Percentiles rank a stretch among this genome's conserved stretches.
phyloP scores from a whole-genome alignment of 129 eudicot species.

The Centella asiatica region DNA sequence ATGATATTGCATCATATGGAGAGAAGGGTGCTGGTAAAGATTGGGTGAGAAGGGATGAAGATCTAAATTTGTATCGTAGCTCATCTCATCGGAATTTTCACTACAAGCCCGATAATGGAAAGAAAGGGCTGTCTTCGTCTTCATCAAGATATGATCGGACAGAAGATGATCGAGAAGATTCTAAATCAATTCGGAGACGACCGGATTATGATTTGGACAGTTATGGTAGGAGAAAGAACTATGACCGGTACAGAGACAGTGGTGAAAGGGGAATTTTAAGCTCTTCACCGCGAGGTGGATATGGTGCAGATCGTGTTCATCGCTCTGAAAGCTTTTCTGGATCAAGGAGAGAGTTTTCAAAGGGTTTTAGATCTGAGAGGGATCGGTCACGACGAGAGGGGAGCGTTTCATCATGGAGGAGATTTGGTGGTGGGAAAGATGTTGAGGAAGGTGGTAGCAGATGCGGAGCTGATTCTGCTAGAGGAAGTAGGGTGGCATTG shows the following conservation, averaged over 20 bases:
- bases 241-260: slow-evolving; percentile 65
- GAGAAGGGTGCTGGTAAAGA: slow-evolving; percentile 62
- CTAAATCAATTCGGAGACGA: slow-evolving; percentile 53
- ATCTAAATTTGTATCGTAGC: slow-evolving; percentile 38
- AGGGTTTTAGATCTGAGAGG: slow-evolving; percentile 96
- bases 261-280: slow-evolving; percentile 53
- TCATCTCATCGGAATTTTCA: slow-evolving; percentile 54
- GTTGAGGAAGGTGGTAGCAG: slow-evolving; percentile 45
- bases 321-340: slow-evolving; percentile 93
- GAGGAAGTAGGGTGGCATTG: slow-evolving; percentile 37
- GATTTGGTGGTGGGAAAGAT: slow-evolving; percentile 56
- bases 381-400: slow-evolving; percentile 72
- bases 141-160: slow-evolving; percentile 49
- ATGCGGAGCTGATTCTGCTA: slow-evolving; percentile 45
- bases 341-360: slow-evolving; percentile 81
- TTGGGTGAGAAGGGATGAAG: slow-evolving; percentile 76
- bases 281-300: slow-evolving; percentile 70
- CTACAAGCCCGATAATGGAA: slow-evolving; percentile 70
- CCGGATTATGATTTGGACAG: slow-evolving; percentile 67
- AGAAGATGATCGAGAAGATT: slow-evolving; percentile 66
- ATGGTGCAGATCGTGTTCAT: slow-evolving; percentile 59
- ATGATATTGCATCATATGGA: slow-evolving; percentile 62
- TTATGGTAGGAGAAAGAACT: slow-evolving; percentile 63
- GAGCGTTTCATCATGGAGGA: slow-evolving; percentile 72
- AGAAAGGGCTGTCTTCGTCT: slow-evolving; percentile 48